Evolutionary conservation across 768 basidiomycete species (phyloP), one percentile per base, ranked within the genome.

Genomic region (Agrocybe praecox): DNA sequence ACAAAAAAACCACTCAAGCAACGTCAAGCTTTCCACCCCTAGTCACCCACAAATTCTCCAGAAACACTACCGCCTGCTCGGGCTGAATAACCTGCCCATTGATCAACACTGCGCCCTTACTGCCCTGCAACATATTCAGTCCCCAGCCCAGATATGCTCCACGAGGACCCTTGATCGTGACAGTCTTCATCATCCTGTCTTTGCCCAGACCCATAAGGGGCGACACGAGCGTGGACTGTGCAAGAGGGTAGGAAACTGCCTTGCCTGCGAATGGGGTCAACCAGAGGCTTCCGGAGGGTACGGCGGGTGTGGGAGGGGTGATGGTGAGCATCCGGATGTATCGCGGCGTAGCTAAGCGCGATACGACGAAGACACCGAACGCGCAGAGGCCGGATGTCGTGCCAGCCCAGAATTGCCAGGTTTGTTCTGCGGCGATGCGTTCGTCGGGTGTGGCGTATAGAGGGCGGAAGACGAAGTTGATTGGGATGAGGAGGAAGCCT

Each of bases 401-500:
- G 21, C 57, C 52, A 2, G 32, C 43, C 47, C 48, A 48, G 48
- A 49, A 54, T 19, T 42, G 46, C 52, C 52, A 53, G 0, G 42
- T 43, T 12, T 49, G 26, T 22, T 42, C 14, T 2, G 57, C 52
- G 15, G 24, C 57, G 0, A 32, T 47, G 11, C 52, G 52, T 19
- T 22, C 52, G 43, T 32, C 10, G 2, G 26, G 40, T 9, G 29
- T 11, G 10, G 45, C 57, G 24, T 53, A 40, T 21, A 58, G 19
- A 12, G 57, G 52, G 29, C 57, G 57, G 47, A 50, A 40, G 32
- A 58, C 26, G 48, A 58, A 58, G 19, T 36, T 53, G 18, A 58
- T 17, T 2, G 57, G 57, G 43, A n/a, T 15, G 19, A 49, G 17
- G 29, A 58, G 22, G 32, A 24, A 14, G 6, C 2, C 12, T 18